Conservation (phyloP, 345 rosid genomes). For the Gossypium longicalyx region DNA sequence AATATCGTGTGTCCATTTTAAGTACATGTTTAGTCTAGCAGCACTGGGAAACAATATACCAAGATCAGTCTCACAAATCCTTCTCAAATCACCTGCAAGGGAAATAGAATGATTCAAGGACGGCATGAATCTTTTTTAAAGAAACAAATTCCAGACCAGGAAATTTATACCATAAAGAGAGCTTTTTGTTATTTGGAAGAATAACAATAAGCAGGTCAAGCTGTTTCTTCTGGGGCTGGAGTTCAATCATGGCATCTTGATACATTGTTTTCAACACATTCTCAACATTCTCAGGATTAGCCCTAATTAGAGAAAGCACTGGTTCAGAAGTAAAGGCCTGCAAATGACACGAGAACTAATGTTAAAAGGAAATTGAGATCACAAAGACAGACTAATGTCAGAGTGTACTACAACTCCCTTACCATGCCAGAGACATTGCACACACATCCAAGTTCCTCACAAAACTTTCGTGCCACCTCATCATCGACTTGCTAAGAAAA, state of each 20-base stretch:
- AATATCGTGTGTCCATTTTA: slow-evolving; percentile 71
- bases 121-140: too few relatives aligned
- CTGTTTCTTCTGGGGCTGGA: slow-evolving; percentile 60
- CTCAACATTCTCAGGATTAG: slow-evolving; percentile 89
- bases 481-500: slow-evolving; percentile 82
- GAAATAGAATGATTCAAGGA: neutral
- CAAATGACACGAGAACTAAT: slow-evolving; percentile 5
- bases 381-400: neutral
- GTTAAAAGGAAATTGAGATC: slow-evolving; percentile 14
- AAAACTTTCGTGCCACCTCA: slow-evolving; percentile 61
- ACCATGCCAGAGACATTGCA: slow-evolving; percentile 92
- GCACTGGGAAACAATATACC: slow-evolving; percentile 94
- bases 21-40: slow-evolving; percentile 87
- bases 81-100: slow-evolving; percentile 80
- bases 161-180: too few relatives aligned
- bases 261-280: slow-evolving; percentile 66
- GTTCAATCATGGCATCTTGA: slow-evolving; percentile 72
- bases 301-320: slow-evolving; percentile 56
- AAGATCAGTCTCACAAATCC: slow-evolving; percentile 97
- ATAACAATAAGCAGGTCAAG: slow-evolving; percentile 91
- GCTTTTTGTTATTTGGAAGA: slow-evolving; percentile 67
- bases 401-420: slow-evolving; percentile 9
- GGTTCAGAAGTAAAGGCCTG: slow-evolving; percentile 74
- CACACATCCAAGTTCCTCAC: slow-evolving; percentile 92
- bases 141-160: too few relatives aligned